A percentile compares a stretch with the other conserved stretches of the same genome.
These are phyloP conservation scores for Dinochytrium kinnereticum DNA, from an alignment of 371 early-diverging fungal species.

Conservation along the genomic window DNA sequence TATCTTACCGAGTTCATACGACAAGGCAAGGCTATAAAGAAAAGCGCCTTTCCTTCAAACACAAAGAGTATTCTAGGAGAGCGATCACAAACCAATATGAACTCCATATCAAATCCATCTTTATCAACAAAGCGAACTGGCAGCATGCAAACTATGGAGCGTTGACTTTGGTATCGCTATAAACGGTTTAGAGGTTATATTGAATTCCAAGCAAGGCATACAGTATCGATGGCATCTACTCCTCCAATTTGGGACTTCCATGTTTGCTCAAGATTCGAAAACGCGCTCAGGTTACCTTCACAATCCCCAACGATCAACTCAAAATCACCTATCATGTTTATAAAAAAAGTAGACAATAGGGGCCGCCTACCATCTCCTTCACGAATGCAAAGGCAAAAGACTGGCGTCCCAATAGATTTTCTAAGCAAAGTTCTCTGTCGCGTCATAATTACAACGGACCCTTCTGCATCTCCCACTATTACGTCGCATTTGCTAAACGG, in stretches of 20 bases:
- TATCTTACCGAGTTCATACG: not conserved
- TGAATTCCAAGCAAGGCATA: not conserved
- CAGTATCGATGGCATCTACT: not conserved
- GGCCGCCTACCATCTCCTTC: not conserved
- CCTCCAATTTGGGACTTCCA: not conserved
- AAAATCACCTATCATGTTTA: not conserved
- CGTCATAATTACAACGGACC: not conserved
- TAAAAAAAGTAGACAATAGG: not conserved
- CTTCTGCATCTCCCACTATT: not conserved
- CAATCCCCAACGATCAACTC: not conserved
- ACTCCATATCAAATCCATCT: not conserved
- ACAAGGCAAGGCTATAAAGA: slow-evolving; percentile 4
- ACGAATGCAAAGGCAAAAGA: not conserved
- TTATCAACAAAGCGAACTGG: not conserved
- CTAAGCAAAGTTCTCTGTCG: not conserved
- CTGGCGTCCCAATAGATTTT: not conserved
- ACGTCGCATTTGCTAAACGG: slow-evolving; percentile 6
- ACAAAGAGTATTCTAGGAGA: not conserved
- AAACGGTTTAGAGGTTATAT: not conserved
- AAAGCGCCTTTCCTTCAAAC: not conserved
- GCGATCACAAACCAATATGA: not conserved
- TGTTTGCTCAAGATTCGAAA: not conserved
- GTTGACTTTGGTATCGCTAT: not conserved
- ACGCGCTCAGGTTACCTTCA: not conserved
- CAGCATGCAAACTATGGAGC: slow-evolving; percentile 6